Percentiles rank a stretch among this genome's conserved stretches.
Conservation (phyloP, 2,329 filamentous ascomycete species). For the Mycosphaerella sp. region DNA sequence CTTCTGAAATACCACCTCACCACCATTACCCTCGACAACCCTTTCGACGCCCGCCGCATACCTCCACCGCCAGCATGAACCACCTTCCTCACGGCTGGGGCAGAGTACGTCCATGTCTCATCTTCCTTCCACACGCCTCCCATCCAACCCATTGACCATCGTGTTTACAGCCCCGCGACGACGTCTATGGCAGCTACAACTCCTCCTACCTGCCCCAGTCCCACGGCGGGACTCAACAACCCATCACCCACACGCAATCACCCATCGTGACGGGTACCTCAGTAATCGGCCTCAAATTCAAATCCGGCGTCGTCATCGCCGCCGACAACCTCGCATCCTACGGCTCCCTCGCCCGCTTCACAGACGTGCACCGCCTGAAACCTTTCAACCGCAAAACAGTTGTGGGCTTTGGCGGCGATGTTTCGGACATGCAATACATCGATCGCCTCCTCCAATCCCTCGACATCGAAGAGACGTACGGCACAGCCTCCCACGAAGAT, state of each 20-base stretch:
- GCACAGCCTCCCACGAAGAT: constrained; percentile 55
- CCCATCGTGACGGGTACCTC: constrained; percentile 96
- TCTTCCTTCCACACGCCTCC: constrained; percentile 24
- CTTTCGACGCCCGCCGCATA: background rate
- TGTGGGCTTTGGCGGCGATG: constrained; percentile 91
- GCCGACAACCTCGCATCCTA: constrained; percentile 98
- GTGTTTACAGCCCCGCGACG: constrained; percentile 73
- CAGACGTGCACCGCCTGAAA: constrained; percentile 90
- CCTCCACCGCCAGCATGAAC: constrained; percentile 48
- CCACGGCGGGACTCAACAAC: constrained; percentile 40
- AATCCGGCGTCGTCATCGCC: constrained; percentile 90
- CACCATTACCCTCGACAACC: background rate
- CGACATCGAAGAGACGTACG: constrained; percentile 83
- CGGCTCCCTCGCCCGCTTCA: constrained; percentile 90
- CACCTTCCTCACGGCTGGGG: constrained; percentile 61
- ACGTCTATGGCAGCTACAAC: constrained; percentile 93
- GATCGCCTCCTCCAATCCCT: constrained; percentile 84
- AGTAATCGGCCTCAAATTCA: constrained; percentile 91
- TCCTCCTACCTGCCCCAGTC: constrained; percentile 69
- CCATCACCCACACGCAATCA: constrained; percentile 80
- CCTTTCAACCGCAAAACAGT: constrained; percentile 77
- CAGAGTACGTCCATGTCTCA: constrained; percentile 45
- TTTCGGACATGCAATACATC: constrained; percentile 99
- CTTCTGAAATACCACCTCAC: no score
- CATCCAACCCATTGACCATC: constrained; percentile 33